These are phyloP conservation scores for Taphrina flavorubra DNA, from an alignment of 1,139 yeast genomes.

Conservation along the genomic window DNA sequence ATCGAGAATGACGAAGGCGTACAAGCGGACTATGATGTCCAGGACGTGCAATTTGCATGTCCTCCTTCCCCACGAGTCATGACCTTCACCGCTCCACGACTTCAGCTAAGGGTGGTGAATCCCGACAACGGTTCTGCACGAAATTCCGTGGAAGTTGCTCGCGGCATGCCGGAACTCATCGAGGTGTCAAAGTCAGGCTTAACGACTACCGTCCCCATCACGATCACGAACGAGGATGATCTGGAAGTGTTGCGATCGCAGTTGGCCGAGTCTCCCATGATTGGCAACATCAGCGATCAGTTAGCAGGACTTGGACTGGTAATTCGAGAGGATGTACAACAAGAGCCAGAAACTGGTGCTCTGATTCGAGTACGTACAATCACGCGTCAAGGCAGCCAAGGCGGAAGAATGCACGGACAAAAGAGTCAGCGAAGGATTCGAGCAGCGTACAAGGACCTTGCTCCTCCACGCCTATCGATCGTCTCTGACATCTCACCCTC, in stretches of 20 bases:
- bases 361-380: slow-evolving; percentile 17
- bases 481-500: slow-evolving; percentile 9
- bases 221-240: slow-evolving; percentile 36
- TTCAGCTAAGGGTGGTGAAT: slow-evolving; percentile 35
- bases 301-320: slow-evolving; percentile 33
- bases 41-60: slow-evolving; percentile 33
- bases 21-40: slow-evolving; percentile 17
- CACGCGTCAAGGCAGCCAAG: slow-evolving; percentile 5
- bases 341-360: slow-evolving; percentile 17
- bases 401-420: neutral
- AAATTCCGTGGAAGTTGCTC: slow-evolving; percentile 11
- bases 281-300: slow-evolving; percentile 28
- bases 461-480: slow-evolving; percentile 22
- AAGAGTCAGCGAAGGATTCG: neutral
- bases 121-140: slow-evolving; percentile 16
- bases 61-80: slow-evolving; percentile 21
- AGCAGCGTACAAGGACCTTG: neutral
- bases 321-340: slow-evolving; percentile 27
- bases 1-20: neutral
- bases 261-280: slow-evolving; percentile 17
- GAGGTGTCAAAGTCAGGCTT: slow-evolving; percentile 13
- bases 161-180: slow-evolving; percentile 26
- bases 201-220: slow-evolving; percentile 14
- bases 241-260: slow-evolving; percentile 28
- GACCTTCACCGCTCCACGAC: slow-evolving; percentile 35